Evolutionary conservation across 2,329 filamentous ascomycete genomes (phyloP).

Genomic region (Blumeria graminis): DNA sequence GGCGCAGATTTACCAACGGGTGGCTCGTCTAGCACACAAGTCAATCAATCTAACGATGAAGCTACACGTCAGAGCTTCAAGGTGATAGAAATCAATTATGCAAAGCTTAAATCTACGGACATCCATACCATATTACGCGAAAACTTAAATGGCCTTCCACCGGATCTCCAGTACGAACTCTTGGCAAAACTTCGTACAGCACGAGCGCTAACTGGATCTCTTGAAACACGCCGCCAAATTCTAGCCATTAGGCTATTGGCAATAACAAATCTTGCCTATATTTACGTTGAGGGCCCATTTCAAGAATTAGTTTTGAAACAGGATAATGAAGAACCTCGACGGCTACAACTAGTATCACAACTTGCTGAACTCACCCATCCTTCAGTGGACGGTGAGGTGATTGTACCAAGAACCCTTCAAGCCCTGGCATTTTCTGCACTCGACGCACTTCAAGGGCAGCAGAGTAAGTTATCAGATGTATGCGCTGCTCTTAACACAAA

Average conservation of each 20-base stretch:
- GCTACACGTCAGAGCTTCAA: slow-evolving; percentile 10
- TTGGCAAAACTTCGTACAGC: slow-evolving; percentile 63
- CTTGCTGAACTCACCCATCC: slow-evolving; percentile 80
- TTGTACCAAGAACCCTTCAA: slow-evolving; percentile 54
- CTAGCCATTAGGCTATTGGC: slow-evolving; percentile 65
- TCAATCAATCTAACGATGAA: slow-evolving; percentile 11
- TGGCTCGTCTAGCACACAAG: slow-evolving; percentile 6
- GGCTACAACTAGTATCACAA: slow-evolving; percentile 77
- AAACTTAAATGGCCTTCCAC: slow-evolving; percentile 40
- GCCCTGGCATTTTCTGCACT: slow-evolving; percentile 60
- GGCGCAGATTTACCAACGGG: slow-evolving; percentile 17
- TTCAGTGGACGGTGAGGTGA: slow-evolving; percentile 39
- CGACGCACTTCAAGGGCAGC: slow-evolving; percentile 60
- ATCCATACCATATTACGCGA: slow-evolving; percentile 32
- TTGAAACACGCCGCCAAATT: slow-evolving; percentile 45
- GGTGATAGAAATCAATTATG: slow-evolving; percentile 25
- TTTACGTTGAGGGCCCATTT: slow-evolving; percentile 63
- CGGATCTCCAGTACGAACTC: slow-evolving; percentile 56
- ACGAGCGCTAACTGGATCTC: slow-evolving; percentile 47
- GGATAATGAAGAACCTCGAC: slow-evolving; percentile 71
- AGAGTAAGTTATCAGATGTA: slow-evolving; percentile 59
- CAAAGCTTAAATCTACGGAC: slow-evolving; percentile 25
- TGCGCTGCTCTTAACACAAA: slow-evolving; percentile 81
- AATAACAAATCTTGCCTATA: slow-evolving; percentile 75
- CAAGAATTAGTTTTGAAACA: slow-evolving; percentile 65